These are phyloP conservation scores for Symbiodinium natans DNA, from an alignment of 73 alveolate genomes.

Conservation along the genomic window DNA sequence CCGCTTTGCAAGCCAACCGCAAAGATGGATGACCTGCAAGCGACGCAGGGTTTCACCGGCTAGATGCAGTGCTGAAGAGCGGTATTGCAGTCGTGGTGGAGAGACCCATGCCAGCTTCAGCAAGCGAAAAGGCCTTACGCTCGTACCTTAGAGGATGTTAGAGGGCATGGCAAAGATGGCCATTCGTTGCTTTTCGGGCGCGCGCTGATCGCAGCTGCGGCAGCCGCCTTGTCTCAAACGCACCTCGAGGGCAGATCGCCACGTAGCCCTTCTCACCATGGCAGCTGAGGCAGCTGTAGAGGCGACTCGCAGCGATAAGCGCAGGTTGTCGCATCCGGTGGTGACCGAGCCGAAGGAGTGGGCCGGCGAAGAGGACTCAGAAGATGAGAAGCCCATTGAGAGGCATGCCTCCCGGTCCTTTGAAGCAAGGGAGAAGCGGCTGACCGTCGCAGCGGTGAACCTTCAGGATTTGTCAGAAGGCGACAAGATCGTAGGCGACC, in stretches of 20 bases:
- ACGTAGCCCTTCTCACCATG: too few relatives aligned
- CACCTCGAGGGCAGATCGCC: too few relatives aligned
- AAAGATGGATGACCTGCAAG: not conserved
- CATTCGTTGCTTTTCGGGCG: too few relatives aligned
- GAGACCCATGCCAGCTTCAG: not conserved
- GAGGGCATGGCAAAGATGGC: too few relatives aligned
- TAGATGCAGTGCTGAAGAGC: conserved; percentile 12
- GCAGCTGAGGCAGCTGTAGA: not conserved
- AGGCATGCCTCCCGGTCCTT: conserved; percentile 3
- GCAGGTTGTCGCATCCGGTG: not conserved
- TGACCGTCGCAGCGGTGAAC: conserved; percentile 29
- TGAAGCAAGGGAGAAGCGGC: conserved; percentile 70
- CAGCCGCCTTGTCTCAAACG: too few relatives aligned
- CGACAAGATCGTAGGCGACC: conserved; percentile 51
- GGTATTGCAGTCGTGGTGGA: not conserved
- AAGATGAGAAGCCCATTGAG: not conserved
- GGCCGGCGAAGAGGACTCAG: not conserved
- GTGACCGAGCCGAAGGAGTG: not conserved
- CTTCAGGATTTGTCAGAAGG: conserved; percentile 29
- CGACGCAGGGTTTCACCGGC: not conserved
- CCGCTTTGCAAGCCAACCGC: not conserved
- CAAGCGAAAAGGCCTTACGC: not conserved
- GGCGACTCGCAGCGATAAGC: not conserved
- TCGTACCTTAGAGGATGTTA: too few relatives aligned
- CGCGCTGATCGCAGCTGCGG: too few relatives aligned